phyloP scores from a whole-genome alignment of 2,329 filamentous ascomycete genomes.

The Verruconis gallopava region DNA sequence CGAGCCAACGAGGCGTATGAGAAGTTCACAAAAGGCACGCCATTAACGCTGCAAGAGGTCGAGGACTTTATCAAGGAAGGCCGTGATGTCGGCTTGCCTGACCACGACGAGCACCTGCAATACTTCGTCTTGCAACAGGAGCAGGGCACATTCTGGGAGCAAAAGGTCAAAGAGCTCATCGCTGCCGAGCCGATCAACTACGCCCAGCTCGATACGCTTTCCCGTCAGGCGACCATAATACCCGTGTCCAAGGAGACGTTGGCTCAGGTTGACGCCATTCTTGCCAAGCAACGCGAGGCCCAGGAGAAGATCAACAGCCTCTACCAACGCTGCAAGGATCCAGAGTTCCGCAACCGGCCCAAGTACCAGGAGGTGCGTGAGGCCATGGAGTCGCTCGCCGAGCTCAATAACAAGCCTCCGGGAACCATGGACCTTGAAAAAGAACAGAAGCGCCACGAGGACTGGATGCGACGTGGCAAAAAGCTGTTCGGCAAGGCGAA shows the following conservation, averaged over 20 bases:
- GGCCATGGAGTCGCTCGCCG: slow-evolving; percentile 73
- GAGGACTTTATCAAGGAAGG: slow-evolving; percentile 66
- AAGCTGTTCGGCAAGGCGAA: slow-evolving; percentile 98
- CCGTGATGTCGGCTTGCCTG: slow-evolving; percentile 60
- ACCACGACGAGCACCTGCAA: slow-evolving; percentile 66
- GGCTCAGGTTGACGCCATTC: slow-evolving; percentile 71
- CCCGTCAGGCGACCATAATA: slow-evolving; percentile 64
- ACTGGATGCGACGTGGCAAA: slow-evolving; percentile 98
- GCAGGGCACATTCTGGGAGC: slow-evolving; percentile 78
- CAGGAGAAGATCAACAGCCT: slow-evolving; percentile 77
- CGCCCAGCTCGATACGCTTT: slow-evolving; percentile 83
- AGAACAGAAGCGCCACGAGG: slow-evolving; percentile 87
- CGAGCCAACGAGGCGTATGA: slow-evolving; percentile 54
- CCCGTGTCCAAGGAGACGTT: slow-evolving; percentile 76
- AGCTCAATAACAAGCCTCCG: slow-evolving; percentile 81
- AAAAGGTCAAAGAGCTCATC: slow-evolving; percentile 85
- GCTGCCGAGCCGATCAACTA: slow-evolving; percentile 86
- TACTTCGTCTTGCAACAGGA: slow-evolving; percentile 64
- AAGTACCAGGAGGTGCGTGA: slow-evolving; percentile 84
- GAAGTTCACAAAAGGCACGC: slow-evolving; percentile 24
- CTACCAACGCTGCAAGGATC: slow-evolving; percentile 61
- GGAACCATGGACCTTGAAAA: slow-evolving; percentile 89
- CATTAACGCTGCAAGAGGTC: slow-evolving; percentile 66
- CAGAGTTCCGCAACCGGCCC: slow-evolving; percentile 66
- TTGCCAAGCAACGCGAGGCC: slow-evolving; percentile 91